Evolutionary conservation across 371 early-diverging fungal genomes (phyloP).

Genomic region (Saksenaea oblongispora): DNA sequence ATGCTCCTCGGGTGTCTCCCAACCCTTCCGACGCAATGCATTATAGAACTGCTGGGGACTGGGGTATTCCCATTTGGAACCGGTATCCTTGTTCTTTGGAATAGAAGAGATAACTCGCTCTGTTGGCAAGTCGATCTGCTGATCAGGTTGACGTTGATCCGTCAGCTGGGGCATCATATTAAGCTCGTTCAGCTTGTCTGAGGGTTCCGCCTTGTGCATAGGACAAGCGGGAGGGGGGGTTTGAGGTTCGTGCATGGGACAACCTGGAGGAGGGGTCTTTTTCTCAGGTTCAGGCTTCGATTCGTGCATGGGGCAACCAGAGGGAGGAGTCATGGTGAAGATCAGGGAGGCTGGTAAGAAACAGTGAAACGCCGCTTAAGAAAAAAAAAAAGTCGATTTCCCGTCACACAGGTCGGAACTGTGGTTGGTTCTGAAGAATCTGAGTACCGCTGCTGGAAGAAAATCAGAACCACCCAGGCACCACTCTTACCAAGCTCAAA

Average conservation of each 20-base stretch:
- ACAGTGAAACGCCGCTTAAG: background rate
- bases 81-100: slow-evolving; percentile 47
- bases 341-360: background rate
- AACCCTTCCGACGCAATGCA: slow-evolving; percentile 91
- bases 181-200: slow-evolving; percentile 64
- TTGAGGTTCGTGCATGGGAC: slow-evolving; percentile 52
- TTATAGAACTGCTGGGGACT: slow-evolving; percentile 96
- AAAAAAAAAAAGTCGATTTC: background rate
- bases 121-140: slow-evolving; percentile 67
- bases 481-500: too few relatives aligned
- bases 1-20: slow-evolving; percentile 89
- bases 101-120: slow-evolving; percentile 71
- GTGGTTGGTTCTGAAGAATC: too few relatives aligned
- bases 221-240: slow-evolving; percentile 48
- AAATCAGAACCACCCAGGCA: too few relatives aligned
- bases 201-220: slow-evolving; percentile 47
- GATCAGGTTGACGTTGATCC: slow-evolving; percentile 68
- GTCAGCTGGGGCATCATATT: slow-evolving; percentile 86
- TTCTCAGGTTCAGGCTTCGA: slow-evolving; percentile 4
- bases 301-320: slow-evolving; percentile 6
- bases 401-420: background rate
- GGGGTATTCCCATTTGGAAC: slow-evolving; percentile 90
- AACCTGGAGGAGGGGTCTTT: slow-evolving; percentile 41
- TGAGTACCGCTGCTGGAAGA: too few relatives aligned
- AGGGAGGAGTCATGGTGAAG: slow-evolving; percentile 7